These are phyloP conservation scores for Penicillium daleae DNA, from an alignment of 495 filamentous ascomycete species.

Conservation along the genomic window DNA sequence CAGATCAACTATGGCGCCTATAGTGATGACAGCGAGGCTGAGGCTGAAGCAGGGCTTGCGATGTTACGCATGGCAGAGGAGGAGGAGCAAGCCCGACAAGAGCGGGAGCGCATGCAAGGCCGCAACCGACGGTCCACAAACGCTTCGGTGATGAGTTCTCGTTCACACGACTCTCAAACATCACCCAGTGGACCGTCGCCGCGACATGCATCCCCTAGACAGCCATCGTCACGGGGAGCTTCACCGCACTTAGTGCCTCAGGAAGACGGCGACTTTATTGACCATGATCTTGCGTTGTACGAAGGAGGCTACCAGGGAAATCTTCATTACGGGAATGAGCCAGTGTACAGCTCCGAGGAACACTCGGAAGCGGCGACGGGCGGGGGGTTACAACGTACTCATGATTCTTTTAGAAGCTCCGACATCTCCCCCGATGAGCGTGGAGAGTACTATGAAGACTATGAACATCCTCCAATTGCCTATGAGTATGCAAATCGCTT, in stretches of 20 bases:
- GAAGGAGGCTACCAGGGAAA: constrained; percentile 75
- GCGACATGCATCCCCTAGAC: constrained; percentile 29
- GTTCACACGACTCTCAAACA: constrained; percentile 32
- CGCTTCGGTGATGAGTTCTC: constrained; percentile 42
- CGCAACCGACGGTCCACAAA: constrained; percentile 60
- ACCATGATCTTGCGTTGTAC: constrained; percentile 72
- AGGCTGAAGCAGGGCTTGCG: constrained; percentile 82
- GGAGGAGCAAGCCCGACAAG: constrained; percentile 64
- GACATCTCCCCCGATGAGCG: constrained; percentile 39
- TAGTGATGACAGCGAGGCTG: constrained; percentile 83
- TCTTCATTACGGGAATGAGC: constrained; percentile 72
- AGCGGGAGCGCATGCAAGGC: constrained; percentile 36
- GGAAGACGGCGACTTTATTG: constrained; percentile 68
- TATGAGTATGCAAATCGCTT: constrained; percentile 64
- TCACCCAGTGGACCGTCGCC: constrained; percentile 31
- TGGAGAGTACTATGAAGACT: constrained; percentile 43
- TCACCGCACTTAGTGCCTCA: constrained; percentile 21
- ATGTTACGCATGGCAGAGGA: constrained; percentile 86
- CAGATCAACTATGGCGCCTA: constrained; percentile 58
- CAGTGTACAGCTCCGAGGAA: constrained; percentile 26
- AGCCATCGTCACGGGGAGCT: constrained; percentile 10
- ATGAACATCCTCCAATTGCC: constrained; percentile 48
- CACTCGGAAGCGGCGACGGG: constrained; percentile 21
- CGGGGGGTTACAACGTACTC: constrained; percentile 20
- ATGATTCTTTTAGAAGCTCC: constrained; percentile 44